A percentile compares a stretch with the other conserved stretches of the same genome.
Evolutionary conservation across 164 flowering plant species (phyloP).

Genomic region (Stephania japonica): DNA sequence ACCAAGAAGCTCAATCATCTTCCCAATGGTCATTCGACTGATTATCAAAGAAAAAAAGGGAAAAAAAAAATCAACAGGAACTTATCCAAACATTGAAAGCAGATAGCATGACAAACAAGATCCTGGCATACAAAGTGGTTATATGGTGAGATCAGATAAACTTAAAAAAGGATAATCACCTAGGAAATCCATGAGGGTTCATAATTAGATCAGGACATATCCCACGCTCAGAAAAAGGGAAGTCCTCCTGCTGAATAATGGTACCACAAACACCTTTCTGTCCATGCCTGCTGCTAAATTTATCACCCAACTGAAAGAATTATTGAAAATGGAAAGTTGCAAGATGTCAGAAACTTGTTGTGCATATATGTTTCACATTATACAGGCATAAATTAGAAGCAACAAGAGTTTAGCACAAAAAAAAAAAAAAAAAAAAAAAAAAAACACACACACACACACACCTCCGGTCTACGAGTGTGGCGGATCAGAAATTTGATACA

Average conservation of each 20-base stretch:
- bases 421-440: neutral
- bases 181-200: slow-evolving; percentile 99
- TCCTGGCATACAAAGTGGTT: too few species aligned
- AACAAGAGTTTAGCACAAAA: neutral
- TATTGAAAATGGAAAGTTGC: neutral
- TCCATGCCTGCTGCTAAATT: slow-evolving; percentile 99
- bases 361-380: neutral
- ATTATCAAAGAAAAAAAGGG: slow-evolving; percentile 9
- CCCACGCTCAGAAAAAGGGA: slow-evolving; percentile 93
- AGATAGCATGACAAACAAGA: too few species aligned
- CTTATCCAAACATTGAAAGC: neutral
- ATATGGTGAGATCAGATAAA: neutral
- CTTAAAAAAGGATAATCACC: slow-evolving; percentile 29
- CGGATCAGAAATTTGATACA: slow-evolving; percentile 68
- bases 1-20: slow-evolving; percentile 99
- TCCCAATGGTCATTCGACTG: slow-evolving; percentile 99
- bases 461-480: slow-evolving; percentile 95
- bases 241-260: slow-evolving; percentile 89
- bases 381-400: neutral
- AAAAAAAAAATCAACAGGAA: neutral
- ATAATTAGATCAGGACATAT: slow-evolving; percentile 95
- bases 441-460: too few species aligned
- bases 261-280: slow-evolving; percentile 99
- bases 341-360: neutral
- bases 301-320: slow-evolving; percentile 75